Evolutionary conservation across 306 rosid genomes (phyloP).

Genomic region (Cucumis cinereus): DNA sequence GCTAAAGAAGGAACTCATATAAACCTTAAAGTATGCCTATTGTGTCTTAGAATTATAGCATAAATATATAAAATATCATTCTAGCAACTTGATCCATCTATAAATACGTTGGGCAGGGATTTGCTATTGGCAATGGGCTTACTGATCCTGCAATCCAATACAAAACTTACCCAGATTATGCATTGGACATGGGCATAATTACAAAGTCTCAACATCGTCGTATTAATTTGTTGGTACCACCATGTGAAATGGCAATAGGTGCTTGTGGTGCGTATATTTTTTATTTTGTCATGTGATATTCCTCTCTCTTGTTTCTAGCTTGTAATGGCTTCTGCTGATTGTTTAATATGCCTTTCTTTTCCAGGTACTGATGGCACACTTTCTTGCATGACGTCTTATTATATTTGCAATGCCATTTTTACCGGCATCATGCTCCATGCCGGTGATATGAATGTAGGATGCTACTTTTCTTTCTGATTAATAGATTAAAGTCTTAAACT

Average conservation of each 20-base stretch:
- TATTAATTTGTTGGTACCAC: slow-evolving; percentile 60
- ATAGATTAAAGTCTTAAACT: not conserved
- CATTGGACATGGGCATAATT: slow-evolving; percentile 72
- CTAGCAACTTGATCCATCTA: not conserved
- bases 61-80: slow-evolving; percentile 2
- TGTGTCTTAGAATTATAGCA: not conserved
- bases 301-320: not conserved
- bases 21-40: slow-evolving; percentile 59
- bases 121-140: slow-evolving; percentile 96
- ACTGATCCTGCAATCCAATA: slow-evolving; percentile 94
- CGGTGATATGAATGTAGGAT: slow-evolving; percentile 64
- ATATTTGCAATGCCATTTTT: slow-evolving; percentile 69
- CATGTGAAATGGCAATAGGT: slow-evolving; percentile 74
- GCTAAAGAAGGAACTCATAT: slow-evolving; percentile 91
- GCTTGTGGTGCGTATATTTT: slow-evolving; percentile 52
- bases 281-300: not conserved
- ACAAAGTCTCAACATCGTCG: slow-evolving; percentile 42
- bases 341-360: not conserved
- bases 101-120: slow-evolving; percentile 57
- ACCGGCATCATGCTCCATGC: slow-evolving; percentile 59
- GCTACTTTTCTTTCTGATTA: slow-evolving; percentile 3
- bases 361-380: slow-evolving; percentile 86
- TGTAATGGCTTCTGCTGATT: not conserved
- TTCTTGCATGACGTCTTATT: slow-evolving; percentile 65
- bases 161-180: slow-evolving; percentile 80